phyloP scores from a whole-genome alignment of 1,139 yeast genomes.

The Debaryomyces fabryi region DNA sequence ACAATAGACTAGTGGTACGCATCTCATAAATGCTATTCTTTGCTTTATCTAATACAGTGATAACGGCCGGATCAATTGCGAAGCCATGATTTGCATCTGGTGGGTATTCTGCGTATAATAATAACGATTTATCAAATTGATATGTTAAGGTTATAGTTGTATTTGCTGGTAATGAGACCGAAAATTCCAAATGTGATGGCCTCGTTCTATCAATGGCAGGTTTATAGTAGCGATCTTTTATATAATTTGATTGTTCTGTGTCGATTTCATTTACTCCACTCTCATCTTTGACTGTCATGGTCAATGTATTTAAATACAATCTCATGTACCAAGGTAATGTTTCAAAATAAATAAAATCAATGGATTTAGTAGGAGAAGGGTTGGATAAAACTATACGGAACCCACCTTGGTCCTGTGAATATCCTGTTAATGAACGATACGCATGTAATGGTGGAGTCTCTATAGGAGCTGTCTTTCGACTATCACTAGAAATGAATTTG shows the following conservation, averaged over 20 bases:
- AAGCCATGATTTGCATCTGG: constrained; percentile 99
- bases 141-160: constrained; percentile 67
- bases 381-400: constrained; percentile 76
- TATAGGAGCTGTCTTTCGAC: constrained; percentile 35
- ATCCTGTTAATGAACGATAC: constrained; percentile 87
- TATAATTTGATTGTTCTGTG: constrained; percentile 30
- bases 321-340: constrained; percentile 94
- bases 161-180: constrained; percentile 62
- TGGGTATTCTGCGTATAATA: constrained; percentile 89
- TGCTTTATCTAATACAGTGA: constrained; percentile 50
- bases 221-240: constrained; percentile 60
- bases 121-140: constrained; percentile 83
- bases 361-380: constrained; percentile 49
- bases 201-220: constrained; percentile 82
- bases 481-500: constrained; percentile 37
- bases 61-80: constrained; percentile 87
- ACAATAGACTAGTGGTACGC: constrained; percentile 81
- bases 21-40: constrained; percentile 49
- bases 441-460: constrained; percentile 67
- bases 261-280: constrained; percentile 19
- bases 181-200: constrained; percentile 82
- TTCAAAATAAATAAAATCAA: constrained; percentile 69
- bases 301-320: constrained; percentile 72
- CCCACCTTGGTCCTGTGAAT: constrained; percentile 90
- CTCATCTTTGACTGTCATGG: constrained; percentile 21